These are phyloP conservation scores for Penicillium sp. DNA, from an alignment of 2,329 filamentous ascomycete genomes.

Conservation along the genomic window DNA sequence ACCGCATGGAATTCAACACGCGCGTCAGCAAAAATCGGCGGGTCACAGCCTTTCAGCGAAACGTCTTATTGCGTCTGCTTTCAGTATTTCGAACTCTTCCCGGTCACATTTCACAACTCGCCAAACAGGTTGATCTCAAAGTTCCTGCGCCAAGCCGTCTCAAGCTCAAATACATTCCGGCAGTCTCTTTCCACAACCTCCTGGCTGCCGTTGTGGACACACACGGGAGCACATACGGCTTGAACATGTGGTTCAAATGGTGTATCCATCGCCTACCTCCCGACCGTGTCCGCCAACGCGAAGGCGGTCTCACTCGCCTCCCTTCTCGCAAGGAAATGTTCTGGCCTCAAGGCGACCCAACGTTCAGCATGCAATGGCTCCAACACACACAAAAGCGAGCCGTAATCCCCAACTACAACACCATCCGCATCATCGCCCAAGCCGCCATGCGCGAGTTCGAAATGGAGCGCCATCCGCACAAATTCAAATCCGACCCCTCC, in stretches of 20 bases:
- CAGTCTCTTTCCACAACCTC: conserved; percentile 53
- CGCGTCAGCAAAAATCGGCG: conserved; percentile 15
- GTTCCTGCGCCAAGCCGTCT: conserved; percentile 15
- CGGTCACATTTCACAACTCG: conserved; percentile 34
- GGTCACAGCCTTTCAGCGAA: conserved; percentile 30
- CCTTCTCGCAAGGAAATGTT: conserved; percentile 27
- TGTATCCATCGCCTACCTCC: conserved; percentile 37
- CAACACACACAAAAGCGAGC: conserved; percentile 30
- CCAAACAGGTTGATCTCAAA: conserved; percentile 23
- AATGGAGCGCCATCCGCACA: not conserved
- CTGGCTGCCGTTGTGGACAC: conserved; percentile 57
- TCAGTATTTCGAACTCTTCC: conserved; percentile 36
- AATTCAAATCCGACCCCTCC: not conserved
- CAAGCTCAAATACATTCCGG: conserved; percentile 33
- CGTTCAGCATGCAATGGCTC: conserved; percentile 31
- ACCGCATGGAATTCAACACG: conserved; percentile 39
- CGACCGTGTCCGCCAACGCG: conserved; percentile 22
- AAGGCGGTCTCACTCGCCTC: conserved; percentile 33
- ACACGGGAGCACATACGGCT: conserved; percentile 52
- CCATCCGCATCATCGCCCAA: conserved; percentile 41
- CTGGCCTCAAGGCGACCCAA: conserved; percentile 24
- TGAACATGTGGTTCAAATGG: conserved; percentile 52
- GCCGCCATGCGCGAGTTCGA: conserved; percentile 35
- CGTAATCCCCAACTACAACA: conserved; percentile 37
- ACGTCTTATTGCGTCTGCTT: conserved; percentile 32